These are phyloP conservation scores for Phyllostachys edulis DNA, from an alignment of 176 grass and related monocot species.

Conservation along the genomic window DNA sequence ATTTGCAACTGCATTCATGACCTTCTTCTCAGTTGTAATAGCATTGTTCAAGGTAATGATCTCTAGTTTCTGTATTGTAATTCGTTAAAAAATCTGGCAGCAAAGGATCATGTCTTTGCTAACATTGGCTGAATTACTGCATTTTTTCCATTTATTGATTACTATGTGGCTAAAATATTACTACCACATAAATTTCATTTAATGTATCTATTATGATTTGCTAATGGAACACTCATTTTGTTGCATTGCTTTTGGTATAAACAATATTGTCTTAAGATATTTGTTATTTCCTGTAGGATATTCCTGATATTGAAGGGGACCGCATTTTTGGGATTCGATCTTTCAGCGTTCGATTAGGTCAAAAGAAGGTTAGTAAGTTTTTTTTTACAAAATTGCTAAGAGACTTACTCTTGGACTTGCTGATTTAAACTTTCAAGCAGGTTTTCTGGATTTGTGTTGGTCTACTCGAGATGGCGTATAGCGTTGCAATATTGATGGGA, in stretches of 20 bases:
- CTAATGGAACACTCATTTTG: not conserved
- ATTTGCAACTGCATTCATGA: constrained; percentile 97
- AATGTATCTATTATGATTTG: not conserved
- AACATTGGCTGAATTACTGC: too few relatives aligned
- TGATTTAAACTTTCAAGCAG: constrained; percentile 45
- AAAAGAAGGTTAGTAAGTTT: constrained; percentile 77
- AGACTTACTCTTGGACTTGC: constrained; percentile 13
- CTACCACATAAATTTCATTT: not conserved
- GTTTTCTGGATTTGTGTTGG: constrained; percentile 91
- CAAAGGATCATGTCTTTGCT: not conserved
- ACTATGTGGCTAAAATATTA: not conserved
- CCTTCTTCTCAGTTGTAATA: constrained; percentile 98
- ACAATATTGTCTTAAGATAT: not conserved
- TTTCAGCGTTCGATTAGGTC: constrained; percentile 79
- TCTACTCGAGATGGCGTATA: constrained; percentile 87
- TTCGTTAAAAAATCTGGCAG: not conserved
- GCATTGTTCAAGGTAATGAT: constrained; percentile 92
- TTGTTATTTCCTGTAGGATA: constrained; percentile 59
- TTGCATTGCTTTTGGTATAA: not conserved
- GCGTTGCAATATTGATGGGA: constrained; percentile 63
- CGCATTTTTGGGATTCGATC: constrained; percentile 90
- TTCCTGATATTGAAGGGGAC: constrained; percentile 93
- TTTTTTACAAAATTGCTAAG: not conserved
- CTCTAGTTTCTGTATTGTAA: not conserved
- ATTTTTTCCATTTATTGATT: too few relatives aligned